Percentiles rank a stretch among this genome's conserved stretches.
Evolutionary conservation across 768 basidiomycete genomes (phyloP).

Genomic region (Coprinopsis strossmayeri): DNA sequence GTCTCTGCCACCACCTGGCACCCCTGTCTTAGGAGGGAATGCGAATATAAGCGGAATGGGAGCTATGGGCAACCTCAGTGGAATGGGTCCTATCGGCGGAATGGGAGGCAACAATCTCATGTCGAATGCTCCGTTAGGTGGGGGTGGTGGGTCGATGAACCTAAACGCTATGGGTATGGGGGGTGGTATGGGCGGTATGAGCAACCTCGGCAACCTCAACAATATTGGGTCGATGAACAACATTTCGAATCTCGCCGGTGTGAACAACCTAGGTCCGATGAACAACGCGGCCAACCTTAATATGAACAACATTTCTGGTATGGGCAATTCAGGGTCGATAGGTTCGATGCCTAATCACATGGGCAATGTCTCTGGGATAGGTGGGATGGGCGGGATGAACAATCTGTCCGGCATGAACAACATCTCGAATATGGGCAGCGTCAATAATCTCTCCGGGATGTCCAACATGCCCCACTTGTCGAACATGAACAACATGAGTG

Average conservation of each 20-base stretch:
- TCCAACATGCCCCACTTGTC: not conserved
- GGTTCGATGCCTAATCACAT: too few species aligned
- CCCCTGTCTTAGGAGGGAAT: constrained; percentile 8
- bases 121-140: not conserved
- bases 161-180: constrained; percentile 11
- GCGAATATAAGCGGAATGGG: constrained; percentile 2
- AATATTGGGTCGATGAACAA: constrained; percentile 5
- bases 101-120: constrained; percentile 7
- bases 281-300: constrained; percentile 6
- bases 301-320: not conserved
- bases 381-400: not conserved
- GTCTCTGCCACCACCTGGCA: constrained; percentile 7
- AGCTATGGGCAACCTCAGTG: not conserved
- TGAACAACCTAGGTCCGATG: constrained; percentile 14
- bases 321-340: too few species aligned
- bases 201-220: constrained; percentile 14
- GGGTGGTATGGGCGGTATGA: constrained; percentile 11
- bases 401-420: not conserved
- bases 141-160: constrained; percentile 2
- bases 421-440: not conserved
- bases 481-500: not conserved
- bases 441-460: not conserved
- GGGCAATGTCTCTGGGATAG: not conserved
- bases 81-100: not conserved
- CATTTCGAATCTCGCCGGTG: constrained; percentile 10